phyloP scores from a whole-genome alignment of 148 eudicot species.

The Rhododendron ovatum region DNA sequence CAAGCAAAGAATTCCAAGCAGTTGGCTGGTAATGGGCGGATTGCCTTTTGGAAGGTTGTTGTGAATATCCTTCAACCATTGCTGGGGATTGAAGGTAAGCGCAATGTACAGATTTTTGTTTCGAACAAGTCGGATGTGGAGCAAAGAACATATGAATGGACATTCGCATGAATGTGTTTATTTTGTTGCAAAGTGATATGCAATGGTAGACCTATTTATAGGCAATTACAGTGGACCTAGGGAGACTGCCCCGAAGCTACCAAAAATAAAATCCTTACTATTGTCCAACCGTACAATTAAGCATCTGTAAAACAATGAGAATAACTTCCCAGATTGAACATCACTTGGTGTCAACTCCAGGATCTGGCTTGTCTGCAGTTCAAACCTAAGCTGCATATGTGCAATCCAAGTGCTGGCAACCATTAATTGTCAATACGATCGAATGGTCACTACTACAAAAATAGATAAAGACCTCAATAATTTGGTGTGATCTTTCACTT shows the following conservation, averaged over 20 bases:
- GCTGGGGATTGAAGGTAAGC: not conserved
- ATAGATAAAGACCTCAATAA: too few species aligned
- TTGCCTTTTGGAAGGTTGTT: not conserved
- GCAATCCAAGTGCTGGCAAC: too few species aligned
- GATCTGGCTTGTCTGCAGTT: too few species aligned
- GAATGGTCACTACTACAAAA: too few species aligned
- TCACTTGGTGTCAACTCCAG: too few species aligned
- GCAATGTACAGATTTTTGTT: not conserved
- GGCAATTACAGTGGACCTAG: not conserved
- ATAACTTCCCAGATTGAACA: too few species aligned
- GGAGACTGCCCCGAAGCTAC: not conserved
- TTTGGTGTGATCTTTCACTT: too few species aligned
- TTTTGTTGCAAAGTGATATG: not conserved
- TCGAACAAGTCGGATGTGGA: not conserved
- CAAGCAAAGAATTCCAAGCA: slow-evolving; percentile 8
- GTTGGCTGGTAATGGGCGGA: not conserved
- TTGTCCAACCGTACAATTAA: too few species aligned
- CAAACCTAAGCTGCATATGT: too few species aligned
- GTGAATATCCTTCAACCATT: not conserved
- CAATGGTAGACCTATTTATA: not conserved
- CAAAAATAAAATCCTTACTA: too few species aligned
- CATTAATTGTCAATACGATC: too few species aligned
- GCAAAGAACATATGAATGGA: not conserved
- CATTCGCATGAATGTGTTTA: not conserved
- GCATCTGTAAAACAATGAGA: too few species aligned